Evolutionary conservation across 2,329 filamentous ascomycete genomes (phyloP).

Genomic region (Colletotrichum noveboracense): DNA sequence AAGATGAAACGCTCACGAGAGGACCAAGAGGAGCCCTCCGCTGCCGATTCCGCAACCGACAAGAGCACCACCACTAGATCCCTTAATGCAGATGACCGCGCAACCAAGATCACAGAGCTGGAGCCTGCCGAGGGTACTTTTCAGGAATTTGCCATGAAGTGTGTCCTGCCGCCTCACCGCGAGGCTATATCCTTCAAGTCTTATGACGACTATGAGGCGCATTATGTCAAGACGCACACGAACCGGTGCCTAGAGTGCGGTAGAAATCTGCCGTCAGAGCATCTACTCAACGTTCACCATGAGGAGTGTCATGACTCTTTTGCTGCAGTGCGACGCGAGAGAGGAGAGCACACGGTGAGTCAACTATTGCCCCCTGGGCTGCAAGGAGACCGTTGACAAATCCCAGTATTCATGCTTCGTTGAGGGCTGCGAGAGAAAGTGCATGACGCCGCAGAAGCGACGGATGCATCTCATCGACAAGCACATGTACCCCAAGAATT

Average conservation of each 20-base stretch:
- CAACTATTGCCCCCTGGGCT: too few species aligned
- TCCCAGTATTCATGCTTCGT: slow-evolving; percentile 85
- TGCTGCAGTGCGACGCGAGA: slow-evolving; percentile 71
- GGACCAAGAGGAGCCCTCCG: slow-evolving; percentile 52
- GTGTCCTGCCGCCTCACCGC: slow-evolving; percentile 80
- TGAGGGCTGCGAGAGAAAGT: slow-evolving; percentile 84
- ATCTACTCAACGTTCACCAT: slow-evolving; percentile 84
- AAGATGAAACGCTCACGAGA: slow-evolving; percentile 70
- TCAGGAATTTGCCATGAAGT: slow-evolving; percentile 67
- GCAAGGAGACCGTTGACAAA: slow-evolving; percentile 13
- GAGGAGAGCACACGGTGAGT: slow-evolving; percentile 84
- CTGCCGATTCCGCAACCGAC: slow-evolving; percentile 27
- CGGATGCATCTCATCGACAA: slow-evolving; percentile 92
- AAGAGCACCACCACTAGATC: slow-evolving; percentile 1
- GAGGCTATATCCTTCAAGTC: slow-evolving; percentile 73
- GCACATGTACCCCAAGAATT: slow-evolving; percentile 87
- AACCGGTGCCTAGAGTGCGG: slow-evolving; percentile 86
- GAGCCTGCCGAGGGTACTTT: slow-evolving; percentile 46
- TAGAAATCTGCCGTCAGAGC: slow-evolving; percentile 85
- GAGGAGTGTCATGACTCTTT: slow-evolving; percentile 91
- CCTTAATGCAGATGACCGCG: slow-evolving; percentile 28
- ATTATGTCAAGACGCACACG: slow-evolving; percentile 81
- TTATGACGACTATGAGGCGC: slow-evolving; percentile 83
- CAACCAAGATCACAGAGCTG: slow-evolving; percentile 65
- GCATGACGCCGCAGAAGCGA: slow-evolving; percentile 82